Evolutionary conservation across 495 filamentous ascomycete species (phyloP), one percentile per base, ranked within the genome.

Genomic region (Mycothermus thermophilus): DNA sequence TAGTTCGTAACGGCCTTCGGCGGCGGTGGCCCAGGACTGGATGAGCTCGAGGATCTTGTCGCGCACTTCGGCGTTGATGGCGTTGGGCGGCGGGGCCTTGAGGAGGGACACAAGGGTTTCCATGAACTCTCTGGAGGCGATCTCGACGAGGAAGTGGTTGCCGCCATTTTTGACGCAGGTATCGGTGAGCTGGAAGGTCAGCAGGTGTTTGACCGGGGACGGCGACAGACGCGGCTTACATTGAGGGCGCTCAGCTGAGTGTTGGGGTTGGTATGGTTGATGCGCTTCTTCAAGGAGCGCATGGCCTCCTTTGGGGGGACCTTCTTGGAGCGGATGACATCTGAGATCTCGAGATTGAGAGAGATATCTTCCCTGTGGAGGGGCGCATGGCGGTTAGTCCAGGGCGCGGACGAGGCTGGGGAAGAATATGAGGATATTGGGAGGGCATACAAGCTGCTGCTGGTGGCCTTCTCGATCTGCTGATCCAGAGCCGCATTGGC

Each of bases 111-210:
- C 81, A 21, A 96, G 59, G 48, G 93, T 95, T 57, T 96, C 90
- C 83, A 97, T 92, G 46, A 96, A 97, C 60, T 97, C 90, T 37
- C 88, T 74, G 2, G 87, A 93, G 10, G 90, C 88, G 39, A 97
- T 87, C 59, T 96, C 90, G 32, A 76, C 67, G 27, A 97, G 74
- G 51, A 97, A 97, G 59, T 97, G 90, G n/a, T 78, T 74, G 28
- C 90, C 90, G 16, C 90, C 90, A 60, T 97, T 97, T 59, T 97
- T 97, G 20, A 96, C 88, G 52, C 90, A 96, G 5, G 90, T 96
- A 63, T 97, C 90, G 20, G 88, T 94, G 40, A 97, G 79, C 64
- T 67, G 37, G 9, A 3, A 22, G 17, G 37, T 48, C 12, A 45
- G 30, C 35, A 32, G 5, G 22, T 47, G 34, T 44, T 44, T 38